These are phyloP conservation scores for Megacollybia marginata DNA, from an alignment of 768 basidiomycete genomes.

Conservation along the genomic window DNA sequence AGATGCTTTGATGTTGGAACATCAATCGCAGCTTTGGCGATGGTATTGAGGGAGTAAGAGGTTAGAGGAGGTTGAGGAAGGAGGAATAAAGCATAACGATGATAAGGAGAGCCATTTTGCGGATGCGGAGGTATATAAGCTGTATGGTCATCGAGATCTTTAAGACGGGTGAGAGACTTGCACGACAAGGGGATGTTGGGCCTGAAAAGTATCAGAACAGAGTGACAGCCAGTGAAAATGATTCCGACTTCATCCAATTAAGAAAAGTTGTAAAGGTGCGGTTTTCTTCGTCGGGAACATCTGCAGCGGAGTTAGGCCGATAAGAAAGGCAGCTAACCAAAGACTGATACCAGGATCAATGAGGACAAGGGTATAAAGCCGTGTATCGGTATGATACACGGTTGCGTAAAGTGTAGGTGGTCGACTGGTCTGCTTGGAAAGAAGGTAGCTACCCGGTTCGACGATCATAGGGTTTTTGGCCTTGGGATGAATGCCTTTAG, in stretches of 20 bases:
- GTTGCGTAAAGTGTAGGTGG: constrained; percentile 65
- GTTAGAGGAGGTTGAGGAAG: constrained; percentile 50
- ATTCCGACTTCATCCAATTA: constrained; percentile 78
- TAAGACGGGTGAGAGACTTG: constrained; percentile 32
- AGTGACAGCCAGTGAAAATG: neutral
- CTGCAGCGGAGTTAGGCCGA: constrained; percentile 25
- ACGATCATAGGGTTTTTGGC: constrained; percentile 34
- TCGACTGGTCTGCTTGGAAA: constrained; percentile 43
- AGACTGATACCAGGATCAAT: constrained; percentile 67
- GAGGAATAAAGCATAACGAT: constrained; percentile 79
- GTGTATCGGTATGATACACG: constrained; percentile 74
- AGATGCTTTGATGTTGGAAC: constrained; percentile 19
- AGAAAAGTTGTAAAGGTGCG: constrained; percentile 64
- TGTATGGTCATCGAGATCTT: constrained; percentile 48
- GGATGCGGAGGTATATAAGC: constrained; percentile 89
- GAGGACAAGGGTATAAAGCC: constrained; percentile 83
- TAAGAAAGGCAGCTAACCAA: neutral
- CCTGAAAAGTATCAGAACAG: constrained; percentile 26
- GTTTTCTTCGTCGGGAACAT: constrained; percentile 71
- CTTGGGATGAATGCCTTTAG: constrained; percentile 19
- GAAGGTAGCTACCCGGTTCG: constrained; percentile 64
- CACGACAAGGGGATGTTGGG: constrained; percentile 79
- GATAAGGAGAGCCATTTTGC: constrained; percentile 80
- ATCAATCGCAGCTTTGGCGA: constrained; percentile 3
- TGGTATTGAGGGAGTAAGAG: constrained; percentile 3